Evolutionary conservation across 164 flowering plant species (phyloP), one percentile per base, ranked within the genome.

Genomic region (Paratinospora sagittata): DNA sequence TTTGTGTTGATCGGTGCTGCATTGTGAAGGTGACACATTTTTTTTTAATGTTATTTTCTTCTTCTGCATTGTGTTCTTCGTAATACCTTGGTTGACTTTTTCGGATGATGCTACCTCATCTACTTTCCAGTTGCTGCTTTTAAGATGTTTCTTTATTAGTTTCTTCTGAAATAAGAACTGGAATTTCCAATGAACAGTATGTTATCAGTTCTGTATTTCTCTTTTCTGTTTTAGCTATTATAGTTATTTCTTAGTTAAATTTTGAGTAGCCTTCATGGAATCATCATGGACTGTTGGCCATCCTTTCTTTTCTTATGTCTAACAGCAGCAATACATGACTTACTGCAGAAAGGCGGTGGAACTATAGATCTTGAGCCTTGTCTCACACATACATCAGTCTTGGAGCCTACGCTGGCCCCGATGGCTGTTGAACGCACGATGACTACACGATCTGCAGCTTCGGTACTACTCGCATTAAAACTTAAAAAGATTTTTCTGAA

Each of bases 351-450:
- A 83, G 97, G 90, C 45, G 98, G 99, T 72, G 98, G 97, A 65
- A 85, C 84, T 65, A 88, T 91, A 84, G 93, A 88, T 82, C 95
- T 91, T 49, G 91, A 93, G 77, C 97, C 97, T 47, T 90, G 96
- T 72, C 84, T 96, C 52, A 85, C 92, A 17, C 97, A 90, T 82
- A 82, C 90, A 23, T 93, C 98, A 69, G 82, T 97, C 2, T 86
- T 96, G 78, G 99, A 93, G 82, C 99, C 99, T 66, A 96, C 99
- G 65, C 87, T 96, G 78, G 99, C 99, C 76, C 99, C 99, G 7
- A 90, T 93, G 57, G 89, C 90, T 70, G 96, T 90, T 71, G 99
- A 96, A 72, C 87, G 98, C 63, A 85, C 97, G 43, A 96, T 93
- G 89, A 96, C 97, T 43, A 93, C 99, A 3, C 84, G 99, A 73